A percentile compares a stretch with the other conserved stretches of the same genome.
Conservation (phyloP, 2,329 filamentous ascomycete species). For the Xylaria sp. region DNA sequence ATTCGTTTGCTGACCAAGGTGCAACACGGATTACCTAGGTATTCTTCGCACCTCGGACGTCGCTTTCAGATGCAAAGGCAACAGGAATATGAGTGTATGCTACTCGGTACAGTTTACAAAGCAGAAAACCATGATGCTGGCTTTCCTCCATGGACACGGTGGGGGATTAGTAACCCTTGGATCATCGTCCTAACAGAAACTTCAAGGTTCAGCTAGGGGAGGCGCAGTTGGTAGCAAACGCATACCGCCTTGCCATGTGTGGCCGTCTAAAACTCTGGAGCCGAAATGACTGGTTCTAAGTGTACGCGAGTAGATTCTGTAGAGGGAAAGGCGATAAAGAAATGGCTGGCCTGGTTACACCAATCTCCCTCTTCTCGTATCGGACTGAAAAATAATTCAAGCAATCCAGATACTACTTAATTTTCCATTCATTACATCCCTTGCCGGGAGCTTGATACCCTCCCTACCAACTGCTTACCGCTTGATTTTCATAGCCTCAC, state of each 20-base stretch:
- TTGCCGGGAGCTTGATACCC: background rate
- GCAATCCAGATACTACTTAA: too few relatives aligned
- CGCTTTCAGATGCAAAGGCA: background rate
- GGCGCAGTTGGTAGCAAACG: background rate
- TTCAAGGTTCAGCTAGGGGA: conserved; percentile 4
- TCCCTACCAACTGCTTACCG: background rate
- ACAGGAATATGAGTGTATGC: background rate
- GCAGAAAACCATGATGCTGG: background rate
- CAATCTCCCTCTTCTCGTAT: conserved; percentile 2
- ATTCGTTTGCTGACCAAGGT: too few relatives aligned
- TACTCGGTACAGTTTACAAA: background rate
- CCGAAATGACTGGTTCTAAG: background rate
- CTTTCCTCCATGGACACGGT: background rate
- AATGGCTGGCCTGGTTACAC: conserved; percentile 5
- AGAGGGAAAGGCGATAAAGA: conserved; percentile 3
- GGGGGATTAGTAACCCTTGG: background rate
- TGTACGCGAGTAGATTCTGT: background rate
- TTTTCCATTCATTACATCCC: background rate
- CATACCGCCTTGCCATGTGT: conserved; percentile 1
- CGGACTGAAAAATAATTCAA: background rate
- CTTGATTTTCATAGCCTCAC: background rate
- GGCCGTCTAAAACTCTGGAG: background rate
- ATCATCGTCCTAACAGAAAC: conserved; percentile 4
- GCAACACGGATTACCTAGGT: background rate
- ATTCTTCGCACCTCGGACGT: conserved; percentile 4